Base-by-base conservation (phyloP, 192 early-diverging fungal genomes). In the Cetraspora pellucida region DNA sequence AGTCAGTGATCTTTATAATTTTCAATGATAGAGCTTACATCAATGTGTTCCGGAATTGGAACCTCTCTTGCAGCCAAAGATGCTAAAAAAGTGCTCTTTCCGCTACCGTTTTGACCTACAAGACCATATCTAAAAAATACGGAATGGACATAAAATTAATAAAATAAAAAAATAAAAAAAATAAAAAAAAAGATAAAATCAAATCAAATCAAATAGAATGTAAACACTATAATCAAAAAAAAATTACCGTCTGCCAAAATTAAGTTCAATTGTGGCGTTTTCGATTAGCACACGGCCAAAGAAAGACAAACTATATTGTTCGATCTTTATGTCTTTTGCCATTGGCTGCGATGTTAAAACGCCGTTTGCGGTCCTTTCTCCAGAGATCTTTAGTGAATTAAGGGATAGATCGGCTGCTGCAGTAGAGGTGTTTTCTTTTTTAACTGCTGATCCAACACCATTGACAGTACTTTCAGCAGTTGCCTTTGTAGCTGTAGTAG, bases 321-420 rank as follows among this genome's bases (percentile, higher is more conserved):
- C 96, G 69, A 98, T 94, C 87, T 96, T 95, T 79, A 98, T 91
- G 88, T 99, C 98, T 72, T 96, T 87, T n/a, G 94, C 94, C 78
- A 90, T 88, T 78, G 89, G 90, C 79, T 95, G 91, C 8, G 95
- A 96, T 9, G 94, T 93, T 46, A 97, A 87, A 13, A 98, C 95
- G 81, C 98, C 98, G 68, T 95, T 92, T 7, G 93, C 89, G 47
- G 92, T 93, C 77, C 97, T 90, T 86, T 96, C 95, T 37, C 84
- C 85, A 30, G 92, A 88, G 44, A 95, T 81, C 79, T 87, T 85
- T 58, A 92, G 84, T 71, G 90, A 81, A 57, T 82, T 81, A 74
- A 88, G 80, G 19, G 83, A 64, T 44, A 90, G 66, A 55, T 83
- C 81, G 44, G 89, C 84, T 59, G 82, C 78, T 55, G 80, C 79